A percentile compares a stretch with the other conserved stretches of the same genome.
Conservation (phyloP, 2,329 filamentous ascomycete species). For the Lasiodiplodia sp. region DNA sequence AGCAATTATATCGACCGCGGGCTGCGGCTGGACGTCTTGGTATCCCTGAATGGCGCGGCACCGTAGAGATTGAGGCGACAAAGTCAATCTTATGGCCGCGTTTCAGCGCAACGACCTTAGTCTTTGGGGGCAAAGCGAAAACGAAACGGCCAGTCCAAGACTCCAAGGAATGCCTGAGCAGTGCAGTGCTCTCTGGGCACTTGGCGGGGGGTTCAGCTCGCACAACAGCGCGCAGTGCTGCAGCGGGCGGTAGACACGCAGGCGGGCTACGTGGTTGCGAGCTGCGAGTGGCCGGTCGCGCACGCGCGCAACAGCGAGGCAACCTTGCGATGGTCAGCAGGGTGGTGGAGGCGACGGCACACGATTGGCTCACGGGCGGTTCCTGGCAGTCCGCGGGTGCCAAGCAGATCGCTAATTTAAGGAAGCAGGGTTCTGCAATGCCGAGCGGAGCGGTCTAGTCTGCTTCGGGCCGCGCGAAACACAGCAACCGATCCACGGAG, state of each 20-base stretch:
- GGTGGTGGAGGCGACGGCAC: slow-evolving; percentile 1
- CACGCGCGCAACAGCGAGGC: slow-evolving; percentile 21
- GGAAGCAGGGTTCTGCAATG: slow-evolving; percentile 18
- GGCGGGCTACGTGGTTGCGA: neutral
- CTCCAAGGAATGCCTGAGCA: slow-evolving; percentile 14
- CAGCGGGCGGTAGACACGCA: neutral
- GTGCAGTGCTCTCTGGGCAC: slow-evolving; percentile 9
- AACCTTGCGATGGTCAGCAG: slow-evolving; percentile 15
- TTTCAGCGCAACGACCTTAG: slow-evolving; percentile 16
- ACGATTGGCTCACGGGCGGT: slow-evolving; percentile 9
- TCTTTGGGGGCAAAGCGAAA: neutral
- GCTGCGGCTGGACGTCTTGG: slow-evolving; percentile 5
- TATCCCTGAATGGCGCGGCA: slow-evolving; percentile 24
- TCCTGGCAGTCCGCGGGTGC: slow-evolving; percentile 12
- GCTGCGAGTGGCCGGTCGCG: slow-evolving; percentile 22
- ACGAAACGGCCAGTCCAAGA: slow-evolving; percentile 14
- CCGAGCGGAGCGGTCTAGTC: slow-evolving; percentile 9
- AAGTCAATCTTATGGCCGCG: slow-evolving; percentile 20
- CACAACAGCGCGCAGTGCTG: slow-evolving; percentile 9
- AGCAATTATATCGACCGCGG: slow-evolving; percentile 11
- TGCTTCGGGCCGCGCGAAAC: slow-evolving; percentile 21
- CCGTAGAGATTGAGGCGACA: slow-evolving; percentile 12
- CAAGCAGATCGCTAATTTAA: slow-evolving; percentile 26
- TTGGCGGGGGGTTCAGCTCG: slow-evolving; percentile 21
- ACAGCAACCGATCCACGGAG: slow-evolving; percentile 9